Base-by-base conservation (phyloP, 1,284 basidiomycete species). In the Moniliophthora roreri region DNA sequence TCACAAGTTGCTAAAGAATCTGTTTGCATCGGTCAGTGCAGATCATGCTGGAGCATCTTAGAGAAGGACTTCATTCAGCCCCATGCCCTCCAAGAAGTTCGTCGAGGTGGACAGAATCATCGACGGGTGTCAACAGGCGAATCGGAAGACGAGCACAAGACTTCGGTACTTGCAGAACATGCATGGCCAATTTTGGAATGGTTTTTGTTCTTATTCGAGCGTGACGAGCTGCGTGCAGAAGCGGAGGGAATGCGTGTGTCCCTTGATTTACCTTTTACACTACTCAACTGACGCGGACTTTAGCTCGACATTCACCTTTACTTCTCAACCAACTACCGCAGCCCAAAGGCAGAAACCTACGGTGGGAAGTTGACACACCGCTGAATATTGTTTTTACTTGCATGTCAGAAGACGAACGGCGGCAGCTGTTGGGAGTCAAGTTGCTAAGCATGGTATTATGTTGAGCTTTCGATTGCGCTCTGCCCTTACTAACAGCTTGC, bases 171-270 rank as follows among this genome's bases (percentile, higher is more conserved):
- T 24, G 80, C 79, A 24, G 73, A 78, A 50, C 69, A 82, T 58
- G 80, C 85, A 9, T 90, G 87, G 87, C 75, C 77, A 26, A 64
- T 84, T 18, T 71, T 90, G 18, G 77, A 81, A 21, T 89, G 84
- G 82, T 60, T 89, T 2, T 45, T 90, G n/a, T 61, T 66, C 20
- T 56, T 88, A 15, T 85, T 88, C 56, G 85, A 90, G 63, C 78
- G 75, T 58, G 86, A 89, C 58, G 80, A 87, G 62, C 45, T 41
- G 11, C 56, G 69, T 45, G 62, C 63, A n/a, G 66, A 68, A 53
- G 59, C 63, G 23, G 58, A 58, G 48, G 68, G 66, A 42, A 58
- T 66, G 61, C 66, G 75, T 74, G 57, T 57, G 68, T 32, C 55
- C n/a, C 60, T n/a, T n/a, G n/a, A n/a, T n/a, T n/a, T 50, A 58